Conservation (phyloP, 2,329 filamentous ascomycete species). For the Oidium heveae region DNA sequence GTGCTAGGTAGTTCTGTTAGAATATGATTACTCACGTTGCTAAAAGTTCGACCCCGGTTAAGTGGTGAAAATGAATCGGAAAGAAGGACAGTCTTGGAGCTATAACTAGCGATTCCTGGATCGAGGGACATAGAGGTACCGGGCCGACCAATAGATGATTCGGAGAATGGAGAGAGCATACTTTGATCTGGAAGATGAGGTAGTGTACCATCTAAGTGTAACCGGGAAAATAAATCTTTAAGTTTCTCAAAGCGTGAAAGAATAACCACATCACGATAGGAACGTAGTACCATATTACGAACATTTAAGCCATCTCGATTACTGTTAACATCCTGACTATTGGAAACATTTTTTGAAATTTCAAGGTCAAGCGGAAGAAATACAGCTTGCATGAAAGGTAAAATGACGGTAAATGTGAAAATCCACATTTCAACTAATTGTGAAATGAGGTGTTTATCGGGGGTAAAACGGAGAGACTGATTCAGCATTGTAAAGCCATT, state of each 20-base stretch:
- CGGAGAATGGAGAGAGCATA: slow-evolving; percentile 22
- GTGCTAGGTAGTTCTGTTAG: not conserved
- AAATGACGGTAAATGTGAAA: slow-evolving; percentile 66
- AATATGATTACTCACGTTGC: slow-evolving; percentile 24
- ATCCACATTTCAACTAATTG: slow-evolving; percentile 86
- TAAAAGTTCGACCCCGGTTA: slow-evolving; percentile 54
- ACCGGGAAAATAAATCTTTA: slow-evolving; percentile 69
- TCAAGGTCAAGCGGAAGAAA: slow-evolving; percentile 85
- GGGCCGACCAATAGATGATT: slow-evolving; percentile 27
- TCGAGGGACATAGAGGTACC: slow-evolving; percentile 55
- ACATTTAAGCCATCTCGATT: slow-evolving; percentile 19
- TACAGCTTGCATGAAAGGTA: slow-evolving; percentile 87
- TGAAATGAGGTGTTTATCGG: slow-evolving; percentile 74
- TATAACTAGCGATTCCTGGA: slow-evolving; percentile 51
- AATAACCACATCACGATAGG: slow-evolving; percentile 74
- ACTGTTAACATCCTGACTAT: slow-evolving; percentile 29
- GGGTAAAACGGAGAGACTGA: slow-evolving; percentile 49
- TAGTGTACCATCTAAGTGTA: slow-evolving; percentile 50
- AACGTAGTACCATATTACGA: slow-evolving; percentile 62
- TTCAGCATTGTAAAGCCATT: slow-evolving; percentile 73
- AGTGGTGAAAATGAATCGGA: slow-evolving; percentile 30
- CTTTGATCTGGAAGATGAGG: slow-evolving; percentile 20
- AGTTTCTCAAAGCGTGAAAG: slow-evolving; percentile 71
- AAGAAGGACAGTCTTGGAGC: slow-evolving; percentile 53
- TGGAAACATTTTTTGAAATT: slow-evolving; percentile 41